Evolutionary conservation across 2,329 filamentous ascomycete species (phyloP), one percentile per base, ranked within the genome.

Genomic region (Penicillium psychrosexuale): DNA sequence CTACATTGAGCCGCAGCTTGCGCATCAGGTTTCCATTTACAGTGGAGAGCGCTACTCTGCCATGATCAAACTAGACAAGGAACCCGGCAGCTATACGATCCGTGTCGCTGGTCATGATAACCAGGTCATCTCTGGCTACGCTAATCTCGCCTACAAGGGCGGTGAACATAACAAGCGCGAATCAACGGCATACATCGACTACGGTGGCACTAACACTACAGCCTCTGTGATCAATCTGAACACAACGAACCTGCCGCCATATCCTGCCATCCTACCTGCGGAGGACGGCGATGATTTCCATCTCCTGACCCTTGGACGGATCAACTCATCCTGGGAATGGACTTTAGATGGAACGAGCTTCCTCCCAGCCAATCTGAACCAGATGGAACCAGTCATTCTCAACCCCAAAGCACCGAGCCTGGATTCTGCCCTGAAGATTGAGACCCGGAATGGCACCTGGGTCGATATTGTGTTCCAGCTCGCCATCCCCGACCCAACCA

Each of bases 301-400:
- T 34, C 33, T 34, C 33, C 33, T 34, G 15, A 34, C 33, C 15
- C 33, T 34, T 34, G 33, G 33, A 34, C 33, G 33, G 1, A 55
- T 57, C 30, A 53, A 47, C 17, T 57, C 48, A 30, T 53, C 54
- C 19, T 59, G 51, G 59, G 51, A 56, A 43, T 61, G 57, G 57
- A 57, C 57, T 7, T 47, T 59, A 33, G 54, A 59, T 31, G 57
- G 57, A 9, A 54, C 51, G 7, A 27, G 54, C 3, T 59, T 57
- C 24, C 45, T 55, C 9, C 48, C 52, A 12, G 44, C 53, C 13
- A 56, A 58, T 15, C 37, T 58, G 8, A 49, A 40, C 34, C 33
- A 34, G 6, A 55, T 55, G 48, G 39, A 57, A 28, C 59, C 59
- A 8, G 45, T 33, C 2, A 40, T 61, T 31, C 31, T 48, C 24